Evolutionary conservation across 345 rosid genomes (phyloP).

Genomic region (Gossypium longicalyx): DNA sequence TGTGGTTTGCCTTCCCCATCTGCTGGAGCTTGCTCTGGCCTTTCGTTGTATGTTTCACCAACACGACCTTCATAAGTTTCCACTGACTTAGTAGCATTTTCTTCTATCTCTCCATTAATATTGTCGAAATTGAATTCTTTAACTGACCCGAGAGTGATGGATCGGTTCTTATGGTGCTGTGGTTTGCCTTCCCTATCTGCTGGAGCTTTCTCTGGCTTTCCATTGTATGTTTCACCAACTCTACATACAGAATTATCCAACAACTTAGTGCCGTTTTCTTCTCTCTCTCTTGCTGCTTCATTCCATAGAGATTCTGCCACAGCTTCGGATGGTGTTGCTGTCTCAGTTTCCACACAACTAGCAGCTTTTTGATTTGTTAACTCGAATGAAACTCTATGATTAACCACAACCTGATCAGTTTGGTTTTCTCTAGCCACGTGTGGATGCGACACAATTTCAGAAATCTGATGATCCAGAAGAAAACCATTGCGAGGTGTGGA

Average conservation of each 20-base stretch:
- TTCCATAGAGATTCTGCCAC: constrained; percentile 20
- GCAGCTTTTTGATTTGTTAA: constrained; percentile 41
- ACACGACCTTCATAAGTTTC: constrained; percentile 15
- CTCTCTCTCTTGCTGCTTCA: constrained; percentile 24
- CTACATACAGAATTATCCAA: constrained; percentile 13
- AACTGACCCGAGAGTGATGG: constrained; percentile 53
- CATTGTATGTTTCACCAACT: constrained; percentile 31
- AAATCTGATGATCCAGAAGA: constrained; percentile 28
- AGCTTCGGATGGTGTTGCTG: constrained; percentile 37
- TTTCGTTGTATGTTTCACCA: constrained; percentile 31
- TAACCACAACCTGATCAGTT: constrained; percentile 26
- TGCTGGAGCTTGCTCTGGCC: constrained; percentile 28
- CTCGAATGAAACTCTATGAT: constrained; percentile 54
- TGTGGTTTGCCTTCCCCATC: constrained; percentile 21
- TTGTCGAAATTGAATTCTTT: constrained; percentile 72
- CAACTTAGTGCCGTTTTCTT: constrained; percentile 19
- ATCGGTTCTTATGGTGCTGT: constrained; percentile 37
- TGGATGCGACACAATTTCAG: constrained; percentile 25
- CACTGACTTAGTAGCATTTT: constrained; percentile 17
- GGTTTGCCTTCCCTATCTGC: constrained; percentile 19
- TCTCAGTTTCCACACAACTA: constrained; percentile 42
- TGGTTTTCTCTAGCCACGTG: constrained; percentile 17
- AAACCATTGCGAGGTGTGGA: constrained; percentile 33
- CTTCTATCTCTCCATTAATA: constrained; percentile 35
- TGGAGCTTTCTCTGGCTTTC: constrained; percentile 26